Percentiles rank a stretch among this genome's conserved stretches.
phyloP scores from a whole-genome alignment of 768 basidiomycete species.

The Boletus rubroflammeus region DNA sequence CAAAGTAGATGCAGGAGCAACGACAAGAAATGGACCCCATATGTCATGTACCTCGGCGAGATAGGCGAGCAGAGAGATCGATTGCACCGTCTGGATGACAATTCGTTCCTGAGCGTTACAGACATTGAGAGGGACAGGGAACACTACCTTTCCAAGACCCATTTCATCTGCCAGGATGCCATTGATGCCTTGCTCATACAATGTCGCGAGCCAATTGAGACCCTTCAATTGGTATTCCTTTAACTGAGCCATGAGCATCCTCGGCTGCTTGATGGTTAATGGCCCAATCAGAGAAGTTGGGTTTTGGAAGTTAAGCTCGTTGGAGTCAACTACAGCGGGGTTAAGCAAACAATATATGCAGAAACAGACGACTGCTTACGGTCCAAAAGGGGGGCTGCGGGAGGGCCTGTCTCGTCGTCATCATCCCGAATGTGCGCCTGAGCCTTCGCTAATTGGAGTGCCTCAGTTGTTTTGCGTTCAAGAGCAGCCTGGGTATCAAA shows the following conservation, averaged over 20 bases:
- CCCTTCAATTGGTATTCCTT: conserved; percentile 99
- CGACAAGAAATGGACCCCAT: conserved; percentile 98
- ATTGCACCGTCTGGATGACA: conserved; percentile 81
- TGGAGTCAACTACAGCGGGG: conserved; percentile 70
- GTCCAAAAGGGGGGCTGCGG: conserved; percentile 59
- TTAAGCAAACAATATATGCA: conserved; percentile 1
- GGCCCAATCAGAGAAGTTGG: conserved; percentile 86
- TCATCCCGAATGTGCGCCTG: conserved; percentile 42
- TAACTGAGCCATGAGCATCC: conserved; percentile 92
- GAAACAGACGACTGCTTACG: conserved; percentile 43
- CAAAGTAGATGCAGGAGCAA: conserved; percentile 93
- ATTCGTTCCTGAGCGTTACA: background rate
- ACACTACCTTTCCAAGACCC: conserved; percentile 82
- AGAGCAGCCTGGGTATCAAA: conserved; percentile 84
- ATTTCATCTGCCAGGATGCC: conserved; percentile 99
- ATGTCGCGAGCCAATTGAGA: conserved; percentile 93
- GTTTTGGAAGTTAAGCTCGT: conserved; percentile 99
- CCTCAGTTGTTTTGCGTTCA: conserved; percentile 79
- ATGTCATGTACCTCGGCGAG: conserved; percentile 96
- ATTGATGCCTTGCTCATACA: conserved; percentile 99
- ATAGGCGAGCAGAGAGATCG: conserved; percentile 92
- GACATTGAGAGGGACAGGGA: conserved; percentile 7
- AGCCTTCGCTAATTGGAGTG: conserved; percentile 61
- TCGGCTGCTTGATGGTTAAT: conserved; percentile 85
- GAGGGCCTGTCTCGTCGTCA: conserved; percentile 35